These are phyloP conservation scores for Peronospora tabacina DNA, from an alignment of 352 stramenopile genomes.

Conservation along the genomic window DNA sequence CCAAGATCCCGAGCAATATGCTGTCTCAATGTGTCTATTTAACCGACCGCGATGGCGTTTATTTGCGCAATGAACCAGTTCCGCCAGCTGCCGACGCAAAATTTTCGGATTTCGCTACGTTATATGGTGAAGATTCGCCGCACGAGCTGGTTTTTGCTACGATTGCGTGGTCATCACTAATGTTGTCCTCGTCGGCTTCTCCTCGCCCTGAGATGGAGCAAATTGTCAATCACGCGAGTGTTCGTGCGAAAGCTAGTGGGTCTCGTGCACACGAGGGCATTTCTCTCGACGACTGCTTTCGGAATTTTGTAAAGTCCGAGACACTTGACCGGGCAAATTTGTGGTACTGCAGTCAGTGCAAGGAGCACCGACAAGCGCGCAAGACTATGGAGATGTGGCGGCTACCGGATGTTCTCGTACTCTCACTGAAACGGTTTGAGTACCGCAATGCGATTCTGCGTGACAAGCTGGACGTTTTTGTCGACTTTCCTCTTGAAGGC, in stretches of 20 bases:
- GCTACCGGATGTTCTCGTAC: conserved; percentile 70
- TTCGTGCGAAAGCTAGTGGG: conserved; percentile 24
- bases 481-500: conserved; percentile 81
- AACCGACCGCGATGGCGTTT: conserved; percentile 46
- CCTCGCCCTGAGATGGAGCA: conserved; percentile 44
- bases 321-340: conserved; percentile 77
- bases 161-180: conserved; percentile 42
- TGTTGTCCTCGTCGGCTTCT: conserved; percentile 33
- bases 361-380: conserved; percentile 64
- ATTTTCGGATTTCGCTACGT: conserved; percentile 45
- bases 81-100: conserved; percentile 31
- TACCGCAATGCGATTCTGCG: conserved; percentile 77
- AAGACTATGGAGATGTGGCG: conserved; percentile 82
- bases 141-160: conserved; percentile 49
- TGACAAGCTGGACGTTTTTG: conserved; percentile 76
- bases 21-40: conserved; percentile 49
- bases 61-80: conserved; percentile 45
- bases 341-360: conserved; percentile 79
- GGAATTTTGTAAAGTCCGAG: conserved; percentile 80
- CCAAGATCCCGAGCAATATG: conserved; percentile 33
- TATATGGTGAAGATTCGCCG: conserved; percentile 31
- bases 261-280: conserved; percentile 32
- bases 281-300: conserved; percentile 71
- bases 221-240: conserved; percentile 48
- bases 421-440: conserved; percentile 87